These are phyloP conservation scores for Saccharomyces hybrid DNA, from an alignment of 1,139 yeast species.

Conservation along the genomic window DNA sequence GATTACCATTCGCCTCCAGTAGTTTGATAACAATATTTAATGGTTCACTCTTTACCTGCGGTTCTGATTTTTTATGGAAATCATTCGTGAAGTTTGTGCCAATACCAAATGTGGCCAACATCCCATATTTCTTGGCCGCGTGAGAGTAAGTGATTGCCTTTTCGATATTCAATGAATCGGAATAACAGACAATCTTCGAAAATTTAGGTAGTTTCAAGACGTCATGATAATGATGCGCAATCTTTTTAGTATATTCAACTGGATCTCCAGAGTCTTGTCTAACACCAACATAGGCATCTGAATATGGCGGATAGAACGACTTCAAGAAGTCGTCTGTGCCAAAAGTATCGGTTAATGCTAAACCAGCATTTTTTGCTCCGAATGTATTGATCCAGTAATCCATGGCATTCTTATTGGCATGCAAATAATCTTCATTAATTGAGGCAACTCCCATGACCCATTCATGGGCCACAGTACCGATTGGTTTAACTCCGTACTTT, in stretches of 20 bases:
- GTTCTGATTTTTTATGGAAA: slow-evolving; percentile 35
- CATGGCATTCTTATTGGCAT: slow-evolving; percentile 75
- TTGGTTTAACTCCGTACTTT: slow-evolving; percentile 58
- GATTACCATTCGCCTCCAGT: slow-evolving; percentile 61
- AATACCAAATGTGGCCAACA: slow-evolving; percentile 76
- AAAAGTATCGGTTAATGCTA: slow-evolving; percentile 94
- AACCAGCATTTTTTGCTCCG: slow-evolving; percentile 72
- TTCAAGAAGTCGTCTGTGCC: slow-evolving; percentile 81
- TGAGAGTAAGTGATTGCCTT: slow-evolving; percentile 61
- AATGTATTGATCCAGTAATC: slow-evolving; percentile 80
- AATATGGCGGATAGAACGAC: too few relatives aligned
- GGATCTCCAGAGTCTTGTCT: slow-evolving; percentile 99
- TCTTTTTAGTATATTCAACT: slow-evolving; percentile 56
- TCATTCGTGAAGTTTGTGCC: slow-evolving; percentile 90
- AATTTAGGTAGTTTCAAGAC: slow-evolving; percentile 49
- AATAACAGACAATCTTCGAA: slow-evolving; percentile 69
- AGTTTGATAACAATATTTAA: slow-evolving; percentile 88
- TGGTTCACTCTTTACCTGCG: slow-evolving; percentile 57
- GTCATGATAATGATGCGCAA: slow-evolving; percentile 61
- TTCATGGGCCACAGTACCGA: slow-evolving; percentile 97
- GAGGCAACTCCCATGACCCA: slow-evolving; percentile 99
- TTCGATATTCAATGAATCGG: slow-evolving; percentile 79
- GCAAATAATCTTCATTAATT: slow-evolving; percentile 61
- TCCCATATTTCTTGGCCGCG: slow-evolving; percentile 59
- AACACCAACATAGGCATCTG: slow-evolving; percentile 84